Evolutionary conservation across 2,329 filamentous ascomycete genomes (phyloP), one percentile per base, ranked within the genome.

Genomic region (Ophiocordyceps camponoti-saundersi): DNA sequence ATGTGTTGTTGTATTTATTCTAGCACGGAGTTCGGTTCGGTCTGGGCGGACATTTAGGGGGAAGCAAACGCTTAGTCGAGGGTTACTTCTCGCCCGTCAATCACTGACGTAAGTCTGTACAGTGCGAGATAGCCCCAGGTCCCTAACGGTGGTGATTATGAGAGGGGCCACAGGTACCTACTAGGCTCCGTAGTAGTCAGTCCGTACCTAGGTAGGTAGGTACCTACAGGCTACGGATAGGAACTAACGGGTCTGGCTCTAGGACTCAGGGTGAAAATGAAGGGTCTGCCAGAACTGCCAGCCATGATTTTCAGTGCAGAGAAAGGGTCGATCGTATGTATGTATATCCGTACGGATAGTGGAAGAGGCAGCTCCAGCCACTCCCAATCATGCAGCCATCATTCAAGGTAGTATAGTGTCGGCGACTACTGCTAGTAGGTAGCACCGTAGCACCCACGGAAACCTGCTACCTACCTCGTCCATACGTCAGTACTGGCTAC

Each of bases 1-100:
- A 26, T 13, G 20, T n/a, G 13, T 15, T 41, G 29, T 26, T 43
- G 22, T 34, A n/a, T 39, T 39, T 13, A 29, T 39, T 21, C 44
- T 49, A 47, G 48, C 48, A 47, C 36, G 48, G 48, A 49, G 48
- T 49, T 44, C 44, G 48, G 42, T 26, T 42, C 18, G 32, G 44
- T 44, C n/a, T 44, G 44, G 44, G 23, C 23, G 23, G 26, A 29
- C 11, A 29, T 39, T 20, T 39, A n/a, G 13, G 16, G 6, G 16
- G 34, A 18, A 39, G 34, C 34, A 16, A 39, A 29, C 26, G 26
- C 23, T 26, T 26, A 26, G 23, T 26, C 23, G 23, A 26, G 23
- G 23, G 23, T 26, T 26, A 8, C 23, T 26, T 26, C 23, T 26
- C 23, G 23, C 8, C 23, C 8, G 23, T 26, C 23, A 26, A 26